Evolutionary conservation across 495 filamentous ascomycete genomes (phyloP).

Genomic region (Viridothelium virens): DNA sequence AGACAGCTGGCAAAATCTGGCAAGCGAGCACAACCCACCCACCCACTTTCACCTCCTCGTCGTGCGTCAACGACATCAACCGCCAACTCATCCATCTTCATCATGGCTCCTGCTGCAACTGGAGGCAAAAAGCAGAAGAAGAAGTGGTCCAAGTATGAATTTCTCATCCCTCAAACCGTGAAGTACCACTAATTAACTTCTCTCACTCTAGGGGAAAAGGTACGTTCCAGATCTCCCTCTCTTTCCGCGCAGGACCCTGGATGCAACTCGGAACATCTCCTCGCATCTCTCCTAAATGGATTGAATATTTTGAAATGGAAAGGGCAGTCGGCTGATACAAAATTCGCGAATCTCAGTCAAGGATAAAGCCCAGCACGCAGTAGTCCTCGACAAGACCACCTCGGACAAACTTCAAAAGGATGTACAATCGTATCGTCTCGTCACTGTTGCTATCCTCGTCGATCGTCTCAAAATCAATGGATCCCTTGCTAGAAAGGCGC

Average conservation of each 20-base stretch:
- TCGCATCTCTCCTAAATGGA: constrained; percentile 22
- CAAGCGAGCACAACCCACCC: constrained; percentile 4
- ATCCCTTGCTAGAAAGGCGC: constrained; percentile 79
- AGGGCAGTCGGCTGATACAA: constrained; percentile 30
- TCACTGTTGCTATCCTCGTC: constrained; percentile 97
- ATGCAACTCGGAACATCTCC: constrained; percentile 22
- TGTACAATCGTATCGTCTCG: constrained; percentile 98
- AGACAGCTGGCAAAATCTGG: constrained; percentile 5
- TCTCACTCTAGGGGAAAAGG: constrained; percentile 61
- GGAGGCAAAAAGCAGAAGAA: constrained; percentile 99
- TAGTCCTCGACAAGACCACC: constrained; percentile 63
- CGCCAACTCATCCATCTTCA: not conserved
- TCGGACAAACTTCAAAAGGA: constrained; percentile 86
- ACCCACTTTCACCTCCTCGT: not conserved
- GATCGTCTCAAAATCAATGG: constrained; percentile 99
- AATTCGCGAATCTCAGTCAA: constrained; percentile 61
- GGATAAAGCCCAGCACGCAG: constrained; percentile 99
- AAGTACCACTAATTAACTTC: not conserved
- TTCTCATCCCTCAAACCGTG: not conserved
- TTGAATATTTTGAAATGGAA: constrained; percentile 15
- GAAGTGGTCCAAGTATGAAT: constrained; percentile 83
- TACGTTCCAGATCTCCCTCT: constrained; percentile 39
- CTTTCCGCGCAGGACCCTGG: constrained; percentile 17
- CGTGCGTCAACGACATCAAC: not conserved
- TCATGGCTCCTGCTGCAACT: constrained; percentile 44